Percentiles rank a stretch among this genome's conserved stretches.
Evolutionary conservation across 2,329 filamentous ascomycete genomes (phyloP).

Genomic region (Arthroderma uncinatum): DNA sequence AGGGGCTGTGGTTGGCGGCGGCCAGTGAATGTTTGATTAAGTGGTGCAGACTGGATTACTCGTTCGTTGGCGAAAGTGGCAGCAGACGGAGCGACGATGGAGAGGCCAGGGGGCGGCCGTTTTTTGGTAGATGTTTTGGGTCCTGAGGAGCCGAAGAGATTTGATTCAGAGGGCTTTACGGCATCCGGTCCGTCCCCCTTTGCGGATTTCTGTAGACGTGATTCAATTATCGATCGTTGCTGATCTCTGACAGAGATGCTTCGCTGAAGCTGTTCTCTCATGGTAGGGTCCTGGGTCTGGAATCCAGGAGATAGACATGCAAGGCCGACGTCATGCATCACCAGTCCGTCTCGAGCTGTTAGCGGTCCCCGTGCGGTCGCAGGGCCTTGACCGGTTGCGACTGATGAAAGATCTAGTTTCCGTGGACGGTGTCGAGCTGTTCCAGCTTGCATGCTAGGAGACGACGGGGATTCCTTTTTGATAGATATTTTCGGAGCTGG

Average conservation of each 20-base stretch:
- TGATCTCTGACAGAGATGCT: conserved; percentile 90
- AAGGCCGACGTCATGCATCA: conserved; percentile 83
- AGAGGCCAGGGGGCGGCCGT: conserved; percentile 64
- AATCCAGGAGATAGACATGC: conserved; percentile 94
- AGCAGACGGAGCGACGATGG: conserved; percentile 88
- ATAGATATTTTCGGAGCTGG: conserved; percentile 71
- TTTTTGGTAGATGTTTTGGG: conserved; percentile 40
- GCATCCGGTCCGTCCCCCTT: conserved; percentile 60
- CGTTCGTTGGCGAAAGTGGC: conserved; percentile 87
- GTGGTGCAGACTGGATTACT: conserved; percentile 89
- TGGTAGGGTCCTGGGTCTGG: conserved; percentile 87
- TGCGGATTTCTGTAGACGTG: conserved; percentile 74
- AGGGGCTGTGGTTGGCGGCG: conserved; percentile 67
- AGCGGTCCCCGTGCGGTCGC: conserved; percentile 57
- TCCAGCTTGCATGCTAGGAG: conserved; percentile 60
- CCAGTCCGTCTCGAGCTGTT: conserved; percentile 66
- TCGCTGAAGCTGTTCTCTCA: conserved; percentile 89
- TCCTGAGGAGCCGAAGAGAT: conserved; percentile 26
- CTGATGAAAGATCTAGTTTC: conserved; percentile 37
- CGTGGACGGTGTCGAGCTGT: conserved; percentile 41
- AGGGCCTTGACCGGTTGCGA: conserved; percentile 40
- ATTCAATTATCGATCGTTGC: conserved; percentile 89
- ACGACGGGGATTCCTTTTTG: conserved; percentile 83
- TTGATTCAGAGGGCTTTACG: conserved; percentile 44
- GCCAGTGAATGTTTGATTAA: conserved; percentile 91